Conservation (phyloP, 2,329 filamentous ascomycete species). For the Paramyrothecium sp. region DNA sequence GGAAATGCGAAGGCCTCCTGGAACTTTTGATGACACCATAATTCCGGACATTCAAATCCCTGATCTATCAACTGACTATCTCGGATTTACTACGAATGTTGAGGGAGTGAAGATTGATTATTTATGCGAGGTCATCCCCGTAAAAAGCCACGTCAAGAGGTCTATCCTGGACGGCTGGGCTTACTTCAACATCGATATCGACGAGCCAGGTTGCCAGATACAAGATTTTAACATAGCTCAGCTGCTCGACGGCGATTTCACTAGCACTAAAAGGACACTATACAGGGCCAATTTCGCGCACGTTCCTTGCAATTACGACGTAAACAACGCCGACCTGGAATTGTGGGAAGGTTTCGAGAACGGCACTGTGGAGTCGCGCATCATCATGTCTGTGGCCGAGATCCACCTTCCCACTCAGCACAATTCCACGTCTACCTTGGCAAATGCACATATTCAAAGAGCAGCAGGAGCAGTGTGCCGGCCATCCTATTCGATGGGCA, state of each 20-base stretch:
- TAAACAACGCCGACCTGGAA: slow-evolving; percentile 6
- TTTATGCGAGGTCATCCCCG: slow-evolving; percentile 18
- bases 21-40: slow-evolving; percentile 12
- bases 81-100: slow-evolving; percentile 14
- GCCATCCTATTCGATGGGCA: neutral
- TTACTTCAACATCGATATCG: slow-evolving; percentile 21
- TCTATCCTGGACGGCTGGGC: slow-evolving; percentile 20
- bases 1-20: slow-evolving; percentile 11
- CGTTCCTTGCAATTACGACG: slow-evolving; percentile 23
- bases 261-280: slow-evolving; percentile 21
- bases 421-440: too few relatives aligned
- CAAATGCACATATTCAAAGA: neutral
- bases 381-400: slow-evolving; percentile 11
- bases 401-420: neutral
- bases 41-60: slow-evolving; percentile 12
- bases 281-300: slow-evolving; percentile 18
- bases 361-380: slow-evolving; percentile 11
- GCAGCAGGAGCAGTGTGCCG: neutral
- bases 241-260: too few relatives aligned
- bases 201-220: slow-evolving; percentile 18
- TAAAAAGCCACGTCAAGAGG: slow-evolving; percentile 16
- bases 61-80: slow-evolving; percentile 1
- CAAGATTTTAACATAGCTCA: too few relatives aligned
- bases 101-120: slow-evolving; percentile 19
- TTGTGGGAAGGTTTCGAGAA: slow-evolving; percentile 11